Percentiles rank a stretch among this genome's conserved stretches.
Conservation (phyloP, 169 alveolate species). For the Eimeria tenella region DNA sequence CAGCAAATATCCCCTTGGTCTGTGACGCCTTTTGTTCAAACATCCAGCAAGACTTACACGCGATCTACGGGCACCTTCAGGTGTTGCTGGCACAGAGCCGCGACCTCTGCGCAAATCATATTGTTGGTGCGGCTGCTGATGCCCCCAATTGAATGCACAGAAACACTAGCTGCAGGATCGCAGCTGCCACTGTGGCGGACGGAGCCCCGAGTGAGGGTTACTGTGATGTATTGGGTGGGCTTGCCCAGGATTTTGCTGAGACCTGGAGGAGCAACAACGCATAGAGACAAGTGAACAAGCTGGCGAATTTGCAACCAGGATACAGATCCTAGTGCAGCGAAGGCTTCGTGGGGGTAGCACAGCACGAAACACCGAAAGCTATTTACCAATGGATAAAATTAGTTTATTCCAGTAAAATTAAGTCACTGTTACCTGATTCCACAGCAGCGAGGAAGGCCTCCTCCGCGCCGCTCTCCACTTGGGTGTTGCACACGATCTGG, state of each 20-base stretch:
- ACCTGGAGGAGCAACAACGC: not conserved
- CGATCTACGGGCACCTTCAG: slow-evolving; percentile 39
- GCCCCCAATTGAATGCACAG: slow-evolving; percentile 28
- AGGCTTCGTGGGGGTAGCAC: not conserved
- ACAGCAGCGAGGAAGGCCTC: slow-evolving; percentile 55
- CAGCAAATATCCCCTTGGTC: too few relatives aligned
- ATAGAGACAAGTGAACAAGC: not conserved
- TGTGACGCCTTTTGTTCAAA: too few relatives aligned
- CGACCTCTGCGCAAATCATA: slow-evolving; percentile 9
- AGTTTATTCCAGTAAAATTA: not conserved
- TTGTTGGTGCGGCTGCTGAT: slow-evolving; percentile 1
- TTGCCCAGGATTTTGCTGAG: slow-evolving; percentile 35
- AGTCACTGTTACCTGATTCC: slow-evolving; percentile 11
- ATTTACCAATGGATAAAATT: not conserved
- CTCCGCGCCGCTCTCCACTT: slow-evolving; percentile 1
- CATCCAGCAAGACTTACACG: slow-evolving; percentile 17
- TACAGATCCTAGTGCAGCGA: not conserved
- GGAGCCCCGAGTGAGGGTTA: not conserved
- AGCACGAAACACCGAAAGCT: not conserved
- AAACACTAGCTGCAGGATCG: slow-evolving; percentile 55
- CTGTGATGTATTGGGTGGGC: slow-evolving; percentile 57
- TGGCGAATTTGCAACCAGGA: not conserved
- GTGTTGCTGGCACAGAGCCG: not conserved
- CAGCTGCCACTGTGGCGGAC: slow-evolving; percentile 65
- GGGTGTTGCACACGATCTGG: slow-evolving; percentile 12